Evolutionary conservation across 2,329 filamentous ascomycete genomes (phyloP).

Genomic region (Colletotrichum godetiae): DNA sequence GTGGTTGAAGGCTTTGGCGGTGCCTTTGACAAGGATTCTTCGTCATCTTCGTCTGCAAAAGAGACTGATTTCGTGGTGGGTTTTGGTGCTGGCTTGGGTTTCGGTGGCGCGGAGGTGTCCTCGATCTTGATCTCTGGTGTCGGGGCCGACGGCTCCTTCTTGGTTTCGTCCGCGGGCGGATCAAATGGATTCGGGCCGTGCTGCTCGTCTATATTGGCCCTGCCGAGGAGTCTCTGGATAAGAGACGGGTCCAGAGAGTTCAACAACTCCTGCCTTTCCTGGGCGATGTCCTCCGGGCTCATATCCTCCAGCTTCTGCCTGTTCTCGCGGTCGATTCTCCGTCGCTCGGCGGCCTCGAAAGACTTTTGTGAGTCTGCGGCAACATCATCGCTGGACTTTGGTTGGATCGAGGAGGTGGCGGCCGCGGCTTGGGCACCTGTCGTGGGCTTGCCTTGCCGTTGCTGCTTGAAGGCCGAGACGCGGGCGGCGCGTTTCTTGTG

Average conservation of each 20-base stretch:
- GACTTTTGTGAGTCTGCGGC: slow-evolving; percentile 32
- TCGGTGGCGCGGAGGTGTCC: slow-evolving; percentile 41
- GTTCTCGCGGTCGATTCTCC: slow-evolving; percentile 86
- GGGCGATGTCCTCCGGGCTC: slow-evolving; percentile 83
- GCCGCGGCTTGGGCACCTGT: slow-evolving; percentile 41
- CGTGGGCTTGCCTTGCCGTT: slow-evolving; percentile 53
- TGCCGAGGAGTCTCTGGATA: slow-evolving; percentile 79
- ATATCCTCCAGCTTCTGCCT: slow-evolving; percentile 78
- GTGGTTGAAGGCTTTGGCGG: slow-evolving; percentile 32
- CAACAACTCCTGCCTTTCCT: slow-evolving; percentile 84
- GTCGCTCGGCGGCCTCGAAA: slow-evolving; percentile 69
- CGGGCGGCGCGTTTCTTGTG: slow-evolving; percentile 79
- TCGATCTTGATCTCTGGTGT: slow-evolving; percentile 50
- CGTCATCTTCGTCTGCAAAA: background rate
- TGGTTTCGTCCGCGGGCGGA: slow-evolving; percentile 29
- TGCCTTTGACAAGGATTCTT: background rate
- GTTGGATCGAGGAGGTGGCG: background rate
- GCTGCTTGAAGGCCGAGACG: slow-evolving; percentile 84
- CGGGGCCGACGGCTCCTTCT: slow-evolving; percentile 24
- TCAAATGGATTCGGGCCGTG: slow-evolving; percentile 58
- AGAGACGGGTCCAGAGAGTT: slow-evolving; percentile 79
- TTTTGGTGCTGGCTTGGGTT: slow-evolving; percentile 31
- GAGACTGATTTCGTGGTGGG: slow-evolving; percentile 1
- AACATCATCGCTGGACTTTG: slow-evolving; percentile 32
- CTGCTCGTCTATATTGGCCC: slow-evolving; percentile 79